Evolutionary conservation across 2,329 filamentous ascomycete species (phyloP).

Genomic region (Akanthomyces uredinophilus): DNA sequence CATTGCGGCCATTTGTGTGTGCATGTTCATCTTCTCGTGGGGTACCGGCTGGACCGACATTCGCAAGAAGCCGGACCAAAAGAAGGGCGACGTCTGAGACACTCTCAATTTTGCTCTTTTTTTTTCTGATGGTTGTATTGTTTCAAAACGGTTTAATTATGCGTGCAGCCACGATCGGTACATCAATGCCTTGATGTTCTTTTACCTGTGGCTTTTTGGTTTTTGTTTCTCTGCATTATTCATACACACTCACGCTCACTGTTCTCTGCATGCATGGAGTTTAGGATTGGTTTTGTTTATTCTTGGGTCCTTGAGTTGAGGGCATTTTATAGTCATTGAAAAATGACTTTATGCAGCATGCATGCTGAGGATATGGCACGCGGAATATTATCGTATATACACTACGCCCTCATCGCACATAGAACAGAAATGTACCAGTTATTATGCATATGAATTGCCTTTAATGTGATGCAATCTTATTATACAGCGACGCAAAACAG

Average conservation of each 20-base stretch:
- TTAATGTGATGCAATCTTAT: too few relatives aligned
- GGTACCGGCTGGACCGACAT: slow-evolving; percentile 44
- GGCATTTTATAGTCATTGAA: background rate
- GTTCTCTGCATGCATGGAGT: slow-evolving; percentile 13
- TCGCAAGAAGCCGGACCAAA: slow-evolving; percentile 31
- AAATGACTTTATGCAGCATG: background rate
- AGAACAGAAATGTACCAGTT: slow-evolving; percentile 3
- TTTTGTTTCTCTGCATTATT: background rate
- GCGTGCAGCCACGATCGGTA: background rate
- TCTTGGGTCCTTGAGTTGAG: background rate
- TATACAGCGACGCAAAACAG: too few relatives aligned
- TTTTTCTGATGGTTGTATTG: background rate
- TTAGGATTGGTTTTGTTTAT: slow-evolving; percentile 2
- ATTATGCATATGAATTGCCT: background rate
- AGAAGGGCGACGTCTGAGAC: slow-evolving; percentile 18
- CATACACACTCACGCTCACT: slow-evolving; percentile 8
- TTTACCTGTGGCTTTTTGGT: background rate
- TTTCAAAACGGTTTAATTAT: background rate
- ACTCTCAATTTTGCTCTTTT: background rate
- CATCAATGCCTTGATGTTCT: background rate
- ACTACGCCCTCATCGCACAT: background rate
- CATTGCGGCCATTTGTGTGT: slow-evolving; percentile 26
- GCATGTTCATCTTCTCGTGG: slow-evolving; percentile 31
- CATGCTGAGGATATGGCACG: background rate
- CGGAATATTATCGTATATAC: background rate